A percentile compares a stretch with the other conserved stretches of the same genome.
Conservation (phyloP, 2,329 filamentous ascomycete genomes). For the Cladosporium sp. region DNA sequence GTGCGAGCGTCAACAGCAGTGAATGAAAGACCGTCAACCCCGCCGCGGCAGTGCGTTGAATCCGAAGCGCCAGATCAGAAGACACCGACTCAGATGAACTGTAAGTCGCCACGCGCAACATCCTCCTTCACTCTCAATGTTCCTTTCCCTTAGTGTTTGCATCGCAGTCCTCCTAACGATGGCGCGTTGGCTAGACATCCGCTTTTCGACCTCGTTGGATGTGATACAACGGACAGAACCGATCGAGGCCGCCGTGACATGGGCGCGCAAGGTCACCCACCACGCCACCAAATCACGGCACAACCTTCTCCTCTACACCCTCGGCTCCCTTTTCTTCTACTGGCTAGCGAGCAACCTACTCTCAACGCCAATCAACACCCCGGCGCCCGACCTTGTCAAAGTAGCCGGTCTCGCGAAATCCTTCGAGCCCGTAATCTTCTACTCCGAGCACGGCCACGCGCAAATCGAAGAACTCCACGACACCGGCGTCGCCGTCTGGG, state of each 20-base stretch:
- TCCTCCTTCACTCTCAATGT: neutral
- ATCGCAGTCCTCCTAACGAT: neutral
- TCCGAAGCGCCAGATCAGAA: slow-evolving; percentile 8
- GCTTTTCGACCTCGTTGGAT: slow-evolving; percentile 80
- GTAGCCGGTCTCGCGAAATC: slow-evolving; percentile 83
- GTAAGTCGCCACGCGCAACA: slow-evolving; percentile 19
- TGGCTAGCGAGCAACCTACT: slow-evolving; percentile 60
- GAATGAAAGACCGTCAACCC: slow-evolving; percentile 13
- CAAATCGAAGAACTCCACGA: slow-evolving; percentile 86
- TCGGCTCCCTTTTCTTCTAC: slow-evolving; percentile 59
- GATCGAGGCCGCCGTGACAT: slow-evolving; percentile 65
- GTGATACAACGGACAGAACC: slow-evolving; percentile 81
- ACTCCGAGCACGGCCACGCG: slow-evolving; percentile 79
- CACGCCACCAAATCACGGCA: slow-evolving; percentile 63
- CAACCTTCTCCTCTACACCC: slow-evolving; percentile 56
- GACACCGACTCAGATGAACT: slow-evolving; percentile 31
- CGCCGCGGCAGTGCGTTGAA: neutral
- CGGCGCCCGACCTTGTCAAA: slow-evolving; percentile 81
- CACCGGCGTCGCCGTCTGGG: slow-evolving; percentile 89
- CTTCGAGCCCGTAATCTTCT: slow-evolving; percentile 91
- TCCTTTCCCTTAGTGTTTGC: slow-evolving; percentile 2
- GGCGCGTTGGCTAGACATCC: slow-evolving; percentile 57
- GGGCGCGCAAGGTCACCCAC: slow-evolving; percentile 54
- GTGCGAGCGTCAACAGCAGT: slow-evolving; percentile 13
- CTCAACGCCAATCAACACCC: slow-evolving; percentile 58